Conservation (phyloP, 352 stramenopile genomes). For the Phytophthora megakarya region DNA sequence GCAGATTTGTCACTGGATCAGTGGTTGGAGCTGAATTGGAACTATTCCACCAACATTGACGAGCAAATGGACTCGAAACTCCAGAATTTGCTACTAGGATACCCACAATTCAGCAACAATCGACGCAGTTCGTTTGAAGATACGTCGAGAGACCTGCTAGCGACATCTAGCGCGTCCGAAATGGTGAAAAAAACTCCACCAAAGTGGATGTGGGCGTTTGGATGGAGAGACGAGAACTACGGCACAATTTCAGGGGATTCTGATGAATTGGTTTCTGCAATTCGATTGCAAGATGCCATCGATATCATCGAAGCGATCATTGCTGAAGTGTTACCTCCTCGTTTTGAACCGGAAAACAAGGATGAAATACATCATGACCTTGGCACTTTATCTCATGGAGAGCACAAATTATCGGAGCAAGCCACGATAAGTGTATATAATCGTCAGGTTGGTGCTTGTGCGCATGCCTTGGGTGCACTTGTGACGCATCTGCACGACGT, state of each 20-base stretch:
- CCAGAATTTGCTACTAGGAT: slow-evolving; percentile 22
- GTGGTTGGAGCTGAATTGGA: slow-evolving; percentile 48
- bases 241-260: not conserved
- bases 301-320: slow-evolving; percentile 20
- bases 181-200: not conserved
- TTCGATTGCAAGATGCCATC: slow-evolving; percentile 15
- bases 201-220: slow-evolving; percentile 26
- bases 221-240: slow-evolving; percentile 10
- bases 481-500: slow-evolving; percentile 1
- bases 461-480: slow-evolving; percentile 1
- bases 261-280: slow-evolving; percentile 4
- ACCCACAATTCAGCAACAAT: slow-evolving; percentile 1
- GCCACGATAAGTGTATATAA: slow-evolving; percentile 17
- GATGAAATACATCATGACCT: not conserved
- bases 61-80: slow-evolving; percentile 24
- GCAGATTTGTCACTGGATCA: slow-evolving; percentile 24
- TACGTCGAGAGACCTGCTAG: slow-evolving; percentile 11
- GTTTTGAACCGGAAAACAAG: slow-evolving; percentile 1
- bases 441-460: slow-evolving; percentile 12
- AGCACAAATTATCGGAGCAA: not conserved
- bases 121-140: slow-evolving; percentile 16
- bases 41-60: slow-evolving; percentile 26
- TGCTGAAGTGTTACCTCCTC: slow-evolving; percentile 23
- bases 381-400: not conserved
- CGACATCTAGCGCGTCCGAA: not conserved